Base-by-base conservation (phyloP, 1,284 basidiomycete genomes). In the Ceraceosorus guamensis region DNA sequence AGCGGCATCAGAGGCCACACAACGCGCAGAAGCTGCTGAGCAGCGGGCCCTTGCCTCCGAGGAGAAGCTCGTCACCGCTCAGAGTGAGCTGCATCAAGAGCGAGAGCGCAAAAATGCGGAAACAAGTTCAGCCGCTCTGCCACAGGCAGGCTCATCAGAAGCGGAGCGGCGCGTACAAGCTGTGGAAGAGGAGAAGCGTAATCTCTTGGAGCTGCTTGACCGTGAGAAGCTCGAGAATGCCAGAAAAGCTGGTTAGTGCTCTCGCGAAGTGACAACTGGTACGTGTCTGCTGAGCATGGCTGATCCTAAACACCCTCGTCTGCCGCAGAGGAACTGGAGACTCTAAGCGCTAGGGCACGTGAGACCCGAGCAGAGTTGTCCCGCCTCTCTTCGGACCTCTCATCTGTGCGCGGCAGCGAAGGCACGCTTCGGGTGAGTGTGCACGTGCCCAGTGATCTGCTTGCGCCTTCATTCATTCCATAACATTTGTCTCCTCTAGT, bases 401-500 rank as follows among this genome's bases (percentile, higher is more conserved):
- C 73, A 48, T 62, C 63, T 24, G 62, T 63, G 11, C 62, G 62
- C 48, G 66, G 67, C 13, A 55, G 59, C 16, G 73, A 70, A 41
- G 65, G 67, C 56, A 62, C 63, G 5, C 60, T 59, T 46, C 69
- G 62, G 55, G 64, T 66, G 46, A 37, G 64, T 55, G 13, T 11
- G 1, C 13, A 11, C 3, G 8, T 7, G 32, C 7, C 3, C 13
- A 7, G 16, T 16, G 24, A 13, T 16, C 5, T 30, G 1, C 18
- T n/a, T 13, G 11, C 54, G 32, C 18, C 46, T 32, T 41, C 52
- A 51, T n/a, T 50, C 7, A 31, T 35, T 8, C 48, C 30, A 8
- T 7, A 3, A 50, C 10, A 4, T 48, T n/a, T 31, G 7, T 34
- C 35, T 46, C 14, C 6, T 53, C 1, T 66, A 89, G 86, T 90